Evolutionary conservation across 1,284 basidiomycete species (phyloP).

Genomic region (Naganishia cerealis): DNA sequence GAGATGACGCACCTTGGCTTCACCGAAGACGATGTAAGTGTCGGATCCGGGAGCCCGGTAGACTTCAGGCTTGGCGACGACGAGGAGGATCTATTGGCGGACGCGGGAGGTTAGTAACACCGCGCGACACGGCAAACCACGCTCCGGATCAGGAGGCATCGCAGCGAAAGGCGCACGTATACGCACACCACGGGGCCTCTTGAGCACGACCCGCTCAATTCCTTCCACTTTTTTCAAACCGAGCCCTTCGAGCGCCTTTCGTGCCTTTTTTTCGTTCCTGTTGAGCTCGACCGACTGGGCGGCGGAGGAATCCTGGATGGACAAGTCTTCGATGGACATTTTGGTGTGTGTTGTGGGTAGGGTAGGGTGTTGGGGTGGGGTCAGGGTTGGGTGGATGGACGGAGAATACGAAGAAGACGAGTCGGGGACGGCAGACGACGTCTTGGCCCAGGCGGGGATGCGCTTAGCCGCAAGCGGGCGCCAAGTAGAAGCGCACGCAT

Average conservation of each 20-base stretch:
- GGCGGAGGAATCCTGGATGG: slow-evolving; percentile 27
- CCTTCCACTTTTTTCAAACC: slow-evolving; percentile 87
- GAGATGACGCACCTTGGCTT: slow-evolving; percentile 71
- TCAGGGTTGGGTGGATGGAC: too few relatives aligned
- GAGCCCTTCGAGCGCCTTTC: slow-evolving; percentile 66
- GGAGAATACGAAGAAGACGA: not conserved
- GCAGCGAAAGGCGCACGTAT: too few relatives aligned
- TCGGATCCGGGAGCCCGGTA: slow-evolving; percentile 97
- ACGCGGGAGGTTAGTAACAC: not conserved
- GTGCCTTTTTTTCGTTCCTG: slow-evolving; percentile 35
- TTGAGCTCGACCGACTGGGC: slow-evolving; percentile 32
- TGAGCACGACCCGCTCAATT: slow-evolving; percentile 92
- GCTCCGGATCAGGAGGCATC: not conserved
- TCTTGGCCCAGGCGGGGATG: not conserved
- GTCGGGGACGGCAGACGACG: slow-evolving; percentile 6
- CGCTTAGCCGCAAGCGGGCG: slow-evolving; percentile 4
- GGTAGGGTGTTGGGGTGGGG: not conserved
- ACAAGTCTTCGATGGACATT: slow-evolving; percentile 34
- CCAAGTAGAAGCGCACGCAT: slow-evolving; percentile 23
- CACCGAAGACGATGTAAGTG: slow-evolving; percentile 98
- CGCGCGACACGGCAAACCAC: not conserved
- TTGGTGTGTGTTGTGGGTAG: not conserved
- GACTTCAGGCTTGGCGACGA: slow-evolving; percentile 89
- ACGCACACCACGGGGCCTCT: slow-evolving; percentile 87
- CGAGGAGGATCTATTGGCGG: slow-evolving; percentile 72